Percentiles rank a stretch among this genome's conserved stretches.
These are phyloP conservation scores for Typha latifolia DNA, from an alignment of 176 grass and related monocot genomes.

Conservation along the genomic window DNA sequence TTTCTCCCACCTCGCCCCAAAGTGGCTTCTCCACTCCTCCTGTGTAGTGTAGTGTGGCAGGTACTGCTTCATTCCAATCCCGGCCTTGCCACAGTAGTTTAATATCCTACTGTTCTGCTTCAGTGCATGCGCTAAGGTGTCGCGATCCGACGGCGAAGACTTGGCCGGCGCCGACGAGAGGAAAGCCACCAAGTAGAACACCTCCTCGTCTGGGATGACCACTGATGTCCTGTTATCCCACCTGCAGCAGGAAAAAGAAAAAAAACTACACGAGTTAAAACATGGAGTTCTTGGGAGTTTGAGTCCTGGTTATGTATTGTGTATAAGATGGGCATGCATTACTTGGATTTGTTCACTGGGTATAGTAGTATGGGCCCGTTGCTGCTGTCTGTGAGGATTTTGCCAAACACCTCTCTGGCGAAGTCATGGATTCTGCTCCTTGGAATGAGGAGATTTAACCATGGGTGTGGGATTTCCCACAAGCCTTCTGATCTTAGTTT, in stretches of 20 bases:
- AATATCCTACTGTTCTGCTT: slow-evolving; percentile 62
- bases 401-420: slow-evolving; percentile 66
- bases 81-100: slow-evolving; percentile 45
- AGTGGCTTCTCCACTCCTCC: slow-evolving; percentile 88
- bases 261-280: not conserved
- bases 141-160: slow-evolving; percentile 24
- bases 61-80: slow-evolving; percentile 80
- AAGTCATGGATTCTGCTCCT: slow-evolving; percentile 58
- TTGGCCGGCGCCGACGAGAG: slow-evolving; percentile 53
- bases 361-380: slow-evolving; percentile 92
- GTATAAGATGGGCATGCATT: slow-evolving; percentile 5
- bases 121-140: slow-evolving; percentile 46
- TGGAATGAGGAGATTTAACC: slow-evolving; percentile 88
- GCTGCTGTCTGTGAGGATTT: slow-evolving; percentile 77
- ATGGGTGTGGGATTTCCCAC: slow-evolving; percentile 95
- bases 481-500: slow-evolving; percentile 74
- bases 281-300: not conserved
- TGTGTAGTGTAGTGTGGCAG: slow-evolving; percentile 66
- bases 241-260: slow-evolving; percentile 30
- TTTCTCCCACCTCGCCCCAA: slow-evolving; percentile 82
- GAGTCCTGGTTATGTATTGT: not conserved
- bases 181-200: slow-evolving; percentile 89
- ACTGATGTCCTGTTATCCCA: slow-evolving; percentile 85
- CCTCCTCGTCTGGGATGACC: slow-evolving; percentile 75
- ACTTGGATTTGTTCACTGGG: slow-evolving; percentile 83